Evolutionary conservation across 2,329 filamentous ascomycete genomes (phyloP).

Genomic region (Exophiala spinifera): DNA sequence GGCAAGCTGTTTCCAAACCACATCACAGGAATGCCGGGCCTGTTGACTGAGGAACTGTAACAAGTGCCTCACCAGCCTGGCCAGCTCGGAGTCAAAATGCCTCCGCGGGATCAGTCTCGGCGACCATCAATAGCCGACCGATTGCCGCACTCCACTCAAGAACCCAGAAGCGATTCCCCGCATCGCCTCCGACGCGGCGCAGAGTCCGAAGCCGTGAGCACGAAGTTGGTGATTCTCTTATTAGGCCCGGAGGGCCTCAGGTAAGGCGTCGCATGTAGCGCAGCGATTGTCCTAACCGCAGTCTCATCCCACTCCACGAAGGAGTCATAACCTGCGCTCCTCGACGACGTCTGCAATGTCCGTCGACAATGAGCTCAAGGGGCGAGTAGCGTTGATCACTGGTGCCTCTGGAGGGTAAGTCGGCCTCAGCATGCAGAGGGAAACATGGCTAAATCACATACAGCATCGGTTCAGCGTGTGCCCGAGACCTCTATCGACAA

Average conservation of each 20-base stretch:
- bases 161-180: conserved; percentile 16
- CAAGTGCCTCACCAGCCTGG: background rate
- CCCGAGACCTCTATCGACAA: conserved; percentile 52
- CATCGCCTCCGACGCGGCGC: conserved; percentile 8
- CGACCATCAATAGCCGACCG: conserved; percentile 15
- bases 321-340: background rate
- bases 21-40: background rate
- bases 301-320: background rate
- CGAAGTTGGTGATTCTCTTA: no score
- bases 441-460: conserved; percentile 3
- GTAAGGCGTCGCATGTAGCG: background rate
- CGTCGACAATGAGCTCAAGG: conserved; percentile 48
- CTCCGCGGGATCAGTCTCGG: background rate
- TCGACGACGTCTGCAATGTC: conserved; percentile 19
- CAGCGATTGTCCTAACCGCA: conserved; percentile 8
- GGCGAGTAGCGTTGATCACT: conserved; percentile 57
- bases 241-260: background rate
- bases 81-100: background rate
- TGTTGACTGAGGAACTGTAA: no score
- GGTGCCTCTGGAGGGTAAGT: conserved; percentile 60
- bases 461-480: conserved; percentile 61
- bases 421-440: background rate
- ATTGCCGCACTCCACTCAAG: background rate
- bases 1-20: no score
- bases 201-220: conserved; percentile 3